Base-by-base conservation (phyloP, 2,329 filamentous ascomycete genomes). In the Gaeumannomyces sp. region DNA sequence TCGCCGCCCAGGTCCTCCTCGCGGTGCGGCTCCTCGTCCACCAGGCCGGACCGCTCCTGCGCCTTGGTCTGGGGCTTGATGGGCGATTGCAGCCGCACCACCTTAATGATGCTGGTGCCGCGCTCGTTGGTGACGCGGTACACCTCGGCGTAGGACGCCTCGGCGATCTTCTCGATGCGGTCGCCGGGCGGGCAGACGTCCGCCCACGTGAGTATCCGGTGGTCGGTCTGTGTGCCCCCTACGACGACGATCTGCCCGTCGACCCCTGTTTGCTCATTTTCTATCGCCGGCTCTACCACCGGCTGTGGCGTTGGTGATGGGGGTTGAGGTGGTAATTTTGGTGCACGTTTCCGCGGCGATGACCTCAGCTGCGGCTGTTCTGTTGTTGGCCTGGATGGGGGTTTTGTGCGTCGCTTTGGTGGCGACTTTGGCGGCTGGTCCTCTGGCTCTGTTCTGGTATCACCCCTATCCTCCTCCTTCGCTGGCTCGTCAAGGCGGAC, bases 91-190 rank as follows among this genome's bases (percentile, higher is more conserved):
- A 89, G 78, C 2, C 85, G 81, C 65, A 89, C 85, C 27, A 85
- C 82, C 69, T 89, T 89, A 74, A 89, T 85, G 70, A 89, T 87
- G 72, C 85, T 88, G 31, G 83, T 86, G 11, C 85, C 85, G 22
- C 80, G 77, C 59, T 79, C 77, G 70, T 87, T 88, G 60, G 78
- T 83, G 68, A 89, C 80, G 13, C 85, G 84, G 69, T 88, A 89
- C 13, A 89, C 85, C 71, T 89, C 86, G 7, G 86, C 85, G 69
- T 84, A 89, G 2, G 86, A 89, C 6, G 86, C 86, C 71, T 89
- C 86, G 13, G 86, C 86, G 62, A 89, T 89, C 74, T 89, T 89
- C 59, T 80, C 78, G 61, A 89, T 85, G 50, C 74, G 73, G 69
- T 84, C 81, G 22, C 78, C 80, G 0, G 78, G 74, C 0, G 82